Base-by-base conservation (phyloP, 2,329 filamentous ascomycete genomes). In the Fusarium oxysporum region DNA sequence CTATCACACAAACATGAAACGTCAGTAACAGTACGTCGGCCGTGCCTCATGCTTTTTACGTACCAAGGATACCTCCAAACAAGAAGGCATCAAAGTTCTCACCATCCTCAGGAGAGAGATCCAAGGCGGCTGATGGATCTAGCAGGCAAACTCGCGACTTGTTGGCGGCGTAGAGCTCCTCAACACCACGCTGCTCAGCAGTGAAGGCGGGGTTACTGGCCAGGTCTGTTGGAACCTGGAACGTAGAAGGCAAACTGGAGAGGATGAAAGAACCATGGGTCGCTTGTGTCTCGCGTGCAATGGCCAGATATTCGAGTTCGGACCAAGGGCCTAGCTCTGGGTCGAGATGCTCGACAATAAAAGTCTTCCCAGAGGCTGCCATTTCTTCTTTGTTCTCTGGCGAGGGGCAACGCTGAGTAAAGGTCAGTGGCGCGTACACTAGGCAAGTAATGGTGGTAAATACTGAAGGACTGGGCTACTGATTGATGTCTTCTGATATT, bases 331-430 rank as follows among this genome's bases (percentile, higher is more conserved):
- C 96, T 35, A 99, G 88, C 83, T 99, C 96, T 44, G 93, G 92
- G 84, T 99, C 96, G 73, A 99, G 91, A 83, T 99, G 96, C 86
- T 98, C 96, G 77, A 98, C 95, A 78, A 98, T 93, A 84, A 96
- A 98, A 47, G 91, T 95, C 83, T 95, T 93, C 73, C 81, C 81
- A 23, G 71, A 74, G 45, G 80, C 70, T 25, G 82, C 77, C 84
- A 86, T 56, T 87, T 57, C 53, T 59, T 61, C 69, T 75, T 73
- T 73, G 65, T 75, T 54, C 43, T 70, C 47, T 23, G 37, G 23
- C 48, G 63, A 62, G 68, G 67, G 53, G 57, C 53, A 61, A 58
- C 19, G 28, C 56, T 57, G 35, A 48, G 53, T 54, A 41, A n/a
- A 53, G 51, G 41, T 54, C 58, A 58, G 53, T 54, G 58, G 65